phyloP scores from a whole-genome alignment of 1,139 yeast species.

The Lipomyces yarrowii region DNA sequence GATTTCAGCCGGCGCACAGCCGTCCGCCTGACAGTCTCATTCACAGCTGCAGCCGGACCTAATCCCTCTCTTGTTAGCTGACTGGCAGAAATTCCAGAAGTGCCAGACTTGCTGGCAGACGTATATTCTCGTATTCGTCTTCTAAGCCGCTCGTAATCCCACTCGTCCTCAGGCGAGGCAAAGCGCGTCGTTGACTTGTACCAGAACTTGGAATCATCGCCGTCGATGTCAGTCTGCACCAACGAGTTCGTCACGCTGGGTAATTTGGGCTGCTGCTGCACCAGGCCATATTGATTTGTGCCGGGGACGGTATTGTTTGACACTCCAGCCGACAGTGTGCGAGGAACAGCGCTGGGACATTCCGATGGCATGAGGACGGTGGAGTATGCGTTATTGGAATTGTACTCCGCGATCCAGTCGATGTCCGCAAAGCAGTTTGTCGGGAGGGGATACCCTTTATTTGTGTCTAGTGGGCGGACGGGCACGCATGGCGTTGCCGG shows the following conservation, averaged over 20 bases:
- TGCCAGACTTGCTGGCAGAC: not conserved
- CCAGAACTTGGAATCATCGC: slow-evolving; percentile 29
- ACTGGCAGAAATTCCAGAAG: not conserved
- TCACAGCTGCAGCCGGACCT: slow-evolving; percentile 24
- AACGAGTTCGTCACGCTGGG: slow-evolving; percentile 19
- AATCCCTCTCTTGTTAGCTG: slow-evolving; percentile 6
- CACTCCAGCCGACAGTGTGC: not conserved
- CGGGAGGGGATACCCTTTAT: slow-evolving; percentile 28
- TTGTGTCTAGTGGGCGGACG: slow-evolving; percentile 23
- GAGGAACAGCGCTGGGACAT: not conserved
- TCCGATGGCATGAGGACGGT: slow-evolving; percentile 2
- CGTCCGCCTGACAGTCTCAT: slow-evolving; percentile 17
- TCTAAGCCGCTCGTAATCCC: slow-evolving; percentile 28
- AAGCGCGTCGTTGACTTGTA: slow-evolving; percentile 27
- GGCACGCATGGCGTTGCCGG: slow-evolving; percentile 30
- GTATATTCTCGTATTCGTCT: slow-evolving; percentile 23
- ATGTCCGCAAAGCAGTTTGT: slow-evolving; percentile 22
- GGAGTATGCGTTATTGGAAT: not conserved
- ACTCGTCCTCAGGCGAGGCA: slow-evolving; percentile 26
- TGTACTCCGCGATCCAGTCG: slow-evolving; percentile 26
- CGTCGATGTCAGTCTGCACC: slow-evolving; percentile 25
- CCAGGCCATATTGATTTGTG: not conserved
- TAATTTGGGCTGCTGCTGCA: not conserved
- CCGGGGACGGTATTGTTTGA: not conserved
- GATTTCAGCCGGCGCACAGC: slow-evolving; percentile 21